Evolutionary conservation across 2,329 filamentous ascomycete genomes (phyloP).

Genomic region (Lecanosticta acicola): DNA sequence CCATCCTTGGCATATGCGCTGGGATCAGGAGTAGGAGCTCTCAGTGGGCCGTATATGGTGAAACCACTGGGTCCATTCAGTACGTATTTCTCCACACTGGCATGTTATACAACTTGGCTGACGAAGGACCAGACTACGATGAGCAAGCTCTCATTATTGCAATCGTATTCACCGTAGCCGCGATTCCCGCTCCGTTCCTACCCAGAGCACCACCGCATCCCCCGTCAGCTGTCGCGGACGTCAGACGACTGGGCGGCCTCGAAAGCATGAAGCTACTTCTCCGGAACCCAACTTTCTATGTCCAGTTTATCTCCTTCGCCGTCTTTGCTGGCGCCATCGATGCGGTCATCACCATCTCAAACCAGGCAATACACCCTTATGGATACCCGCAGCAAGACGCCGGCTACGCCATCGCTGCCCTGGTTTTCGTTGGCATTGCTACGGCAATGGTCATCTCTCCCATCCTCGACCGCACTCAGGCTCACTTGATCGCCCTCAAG

Average conservation of each 20-base stretch:
- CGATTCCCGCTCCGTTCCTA: slow-evolving; percentile 72
- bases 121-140: background rate
- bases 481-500: slow-evolving; percentile 1
- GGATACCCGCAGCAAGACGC: slow-evolving; percentile 73
- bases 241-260: slow-evolving; percentile 46
- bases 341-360: slow-evolving; percentile 73
- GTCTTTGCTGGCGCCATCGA: slow-evolving; percentile 89
- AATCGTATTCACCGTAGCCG: slow-evolving; percentile 44
- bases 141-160: slow-evolving; percentile 7
- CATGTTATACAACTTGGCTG: background rate
- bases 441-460: slow-evolving; percentile 64
- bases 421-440: slow-evolving; percentile 80
- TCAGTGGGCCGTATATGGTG: slow-evolving; percentile 5
- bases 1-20: slow-evolving; percentile 80
- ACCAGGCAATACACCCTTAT: slow-evolving; percentile 77
- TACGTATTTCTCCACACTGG: background rate
- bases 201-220: slow-evolving; percentile 70
- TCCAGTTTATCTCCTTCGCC: slow-evolving; percentile 69
- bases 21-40: slow-evolving; percentile 40
- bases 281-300: slow-evolving; percentile 64
- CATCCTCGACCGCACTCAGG: slow-evolving; percentile 1
- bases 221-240: slow-evolving; percentile 58
- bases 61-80: slow-evolving; percentile 1
- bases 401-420: slow-evolving; percentile 76
- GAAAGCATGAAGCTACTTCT: slow-evolving; percentile 44